Evolutionary conservation across 371 early-diverging fungal species (phyloP).

Genomic region (Saksenaea oblongispora): DNA sequence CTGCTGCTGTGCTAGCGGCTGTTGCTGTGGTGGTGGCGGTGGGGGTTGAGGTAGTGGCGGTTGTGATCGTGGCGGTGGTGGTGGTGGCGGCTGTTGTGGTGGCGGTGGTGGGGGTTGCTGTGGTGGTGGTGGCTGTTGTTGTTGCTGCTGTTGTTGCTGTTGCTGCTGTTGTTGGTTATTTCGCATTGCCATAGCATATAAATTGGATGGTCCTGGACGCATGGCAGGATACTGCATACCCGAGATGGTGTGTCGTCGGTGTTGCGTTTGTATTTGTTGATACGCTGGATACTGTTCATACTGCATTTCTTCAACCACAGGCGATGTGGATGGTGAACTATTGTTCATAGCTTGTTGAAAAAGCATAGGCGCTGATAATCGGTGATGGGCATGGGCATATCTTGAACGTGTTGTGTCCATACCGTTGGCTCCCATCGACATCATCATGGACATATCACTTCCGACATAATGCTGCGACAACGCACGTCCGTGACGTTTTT

Average conservation of each 20-base stretch:
- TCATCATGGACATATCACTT: conserved; percentile 1
- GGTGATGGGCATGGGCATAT: conserved; percentile 1
- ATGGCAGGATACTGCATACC: conserved; percentile 4
- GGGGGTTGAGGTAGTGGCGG: not conserved
- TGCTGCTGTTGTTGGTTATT: conserved; percentile 21
- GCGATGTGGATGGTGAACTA: not conserved
- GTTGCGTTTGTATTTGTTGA: conserved; percentile 5
- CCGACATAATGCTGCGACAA: not conserved
- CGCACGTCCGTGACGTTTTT: not conserved
- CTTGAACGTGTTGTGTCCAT: not conserved
- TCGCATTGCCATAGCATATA: conserved; percentile 26
- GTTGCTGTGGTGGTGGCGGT: conserved; percentile 1
- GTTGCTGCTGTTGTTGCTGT: conserved; percentile 7
- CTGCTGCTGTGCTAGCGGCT: too few relatives aligned
- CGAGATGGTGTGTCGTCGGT: conserved; percentile 22
- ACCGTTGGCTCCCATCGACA: not conserved
- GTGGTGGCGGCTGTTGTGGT: conserved; percentile 6
- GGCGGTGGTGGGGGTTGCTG: conserved; percentile 9
- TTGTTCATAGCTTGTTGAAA: not conserved
- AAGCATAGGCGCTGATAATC: not conserved
- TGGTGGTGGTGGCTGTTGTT: not conserved
- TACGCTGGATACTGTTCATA: not conserved
- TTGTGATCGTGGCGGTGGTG: conserved; percentile 2
- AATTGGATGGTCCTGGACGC: conserved; percentile 6
- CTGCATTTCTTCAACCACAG: not conserved